Conservation (phyloP, 108 stramenopile genomes). For the Skeletonema tropicum region DNA sequence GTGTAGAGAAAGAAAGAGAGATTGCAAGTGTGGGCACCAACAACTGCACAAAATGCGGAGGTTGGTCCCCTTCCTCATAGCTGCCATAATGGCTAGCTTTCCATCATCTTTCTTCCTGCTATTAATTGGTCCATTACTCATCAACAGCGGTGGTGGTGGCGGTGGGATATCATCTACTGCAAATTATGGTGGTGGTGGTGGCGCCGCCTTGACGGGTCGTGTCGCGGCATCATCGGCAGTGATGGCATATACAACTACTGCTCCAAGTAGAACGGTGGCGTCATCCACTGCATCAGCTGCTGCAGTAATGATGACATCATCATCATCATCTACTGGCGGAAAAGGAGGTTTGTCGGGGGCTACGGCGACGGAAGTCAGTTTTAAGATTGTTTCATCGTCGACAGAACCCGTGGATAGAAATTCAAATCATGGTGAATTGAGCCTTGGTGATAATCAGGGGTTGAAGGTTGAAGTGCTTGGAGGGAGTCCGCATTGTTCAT, state of each 20-base stretch:
- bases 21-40: neutral
- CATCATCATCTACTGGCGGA: neutral
- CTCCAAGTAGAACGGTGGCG: neutral
- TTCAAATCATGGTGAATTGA: too few species aligned
- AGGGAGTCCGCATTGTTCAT: constrained; percentile 28
- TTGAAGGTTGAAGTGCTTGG: constrained; percentile 35
- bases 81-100: constrained; percentile 34
- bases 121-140: constrained; percentile 8
- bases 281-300: neutral
- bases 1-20: neutral
- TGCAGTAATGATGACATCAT: neutral
- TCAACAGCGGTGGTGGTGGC: constrained; percentile 18
- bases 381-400: neutral
- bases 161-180: neutral
- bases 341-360: neutral
- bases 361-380: neutral
- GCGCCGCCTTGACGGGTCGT: neutral
- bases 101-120: constrained; percentile 14
- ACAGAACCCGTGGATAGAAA: neutral
- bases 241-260: neutral
- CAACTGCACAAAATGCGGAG: constrained; percentile 24
- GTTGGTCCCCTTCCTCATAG: constrained; percentile 32
- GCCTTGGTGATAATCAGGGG: neutral
- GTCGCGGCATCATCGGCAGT: neutral
- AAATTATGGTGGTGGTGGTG: neutral